Evolutionary conservation across 2,329 filamentous ascomycete genomes (phyloP), one percentile per base, ranked within the genome.

Genomic region (Fusarium palustre): DNA sequence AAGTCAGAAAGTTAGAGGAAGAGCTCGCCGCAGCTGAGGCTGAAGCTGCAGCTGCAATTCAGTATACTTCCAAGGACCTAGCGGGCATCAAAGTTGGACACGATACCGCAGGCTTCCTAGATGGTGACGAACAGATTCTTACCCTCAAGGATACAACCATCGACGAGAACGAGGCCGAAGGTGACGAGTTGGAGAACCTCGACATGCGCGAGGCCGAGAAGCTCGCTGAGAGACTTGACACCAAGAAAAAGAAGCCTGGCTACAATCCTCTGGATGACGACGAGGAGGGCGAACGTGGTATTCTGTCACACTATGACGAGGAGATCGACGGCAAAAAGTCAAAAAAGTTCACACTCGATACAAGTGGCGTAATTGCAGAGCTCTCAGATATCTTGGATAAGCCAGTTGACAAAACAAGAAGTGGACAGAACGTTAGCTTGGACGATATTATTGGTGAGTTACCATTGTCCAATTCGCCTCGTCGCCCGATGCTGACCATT

Each of bases 101-200:
- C 78, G 93, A 97, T 77, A 81, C 94, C 61, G 88, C 88, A 7
- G 88, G 92, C 24, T 95, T 99, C 67, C 89, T 92, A 25, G 93
- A 93, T 54, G 91, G 88, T 20, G 90, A 92, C 62, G 94, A 97
- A 62, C 94, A 98, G 76, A 89, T 99, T 33, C 84, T 99, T 55
- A 97, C 95, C 0, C 86, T 99, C n/a, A 97, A 97, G 76, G 96
- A 99, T 80, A 88, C 92, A 1, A 93, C 92, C 1, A 93, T 99
- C 56, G 88, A 94, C 49, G 89, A 92, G 61, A 90, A 92, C 33
- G 92, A 95, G 60, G 94, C 93, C 30, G 92, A 94, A 61, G 95
- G 93, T 4, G 96, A 98, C 77, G 94, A 98, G 80, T 85, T 99
- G 16, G 92, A 96, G 78, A 94, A 94, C 64, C 73, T 92, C 41